These are phyloP conservation scores for Pichia gijzeniarum DNA, from an alignment of 805 yeast species.

Conservation along the genomic window DNA sequence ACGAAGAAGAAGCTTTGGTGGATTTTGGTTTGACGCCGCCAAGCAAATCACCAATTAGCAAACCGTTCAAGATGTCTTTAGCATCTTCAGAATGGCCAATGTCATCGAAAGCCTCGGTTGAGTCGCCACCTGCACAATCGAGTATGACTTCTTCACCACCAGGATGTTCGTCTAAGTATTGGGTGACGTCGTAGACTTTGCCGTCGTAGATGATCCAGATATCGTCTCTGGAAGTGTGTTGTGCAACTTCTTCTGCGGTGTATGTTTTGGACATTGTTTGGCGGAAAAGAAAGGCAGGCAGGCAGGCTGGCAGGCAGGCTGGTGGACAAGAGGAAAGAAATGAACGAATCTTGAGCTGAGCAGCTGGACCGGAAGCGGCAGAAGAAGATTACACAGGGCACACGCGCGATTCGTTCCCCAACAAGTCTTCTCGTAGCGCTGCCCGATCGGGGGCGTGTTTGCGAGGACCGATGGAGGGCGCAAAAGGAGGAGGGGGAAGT, in stretches of 20 bases:
- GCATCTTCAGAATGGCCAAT: slow-evolving; percentile 99
- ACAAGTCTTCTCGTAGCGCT: not conserved
- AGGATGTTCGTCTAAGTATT: slow-evolving; percentile 74
- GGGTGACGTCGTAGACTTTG: slow-evolving; percentile 69
- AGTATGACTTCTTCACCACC: slow-evolving; percentile 63
- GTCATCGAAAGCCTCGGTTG: slow-evolving; percentile 69
- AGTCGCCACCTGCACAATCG: slow-evolving; percentile 75
- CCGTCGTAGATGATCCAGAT: slow-evolving; percentile 82
- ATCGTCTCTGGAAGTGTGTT: slow-evolving; percentile 70
- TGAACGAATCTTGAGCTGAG: too few species aligned
- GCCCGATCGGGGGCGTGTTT: not conserved
- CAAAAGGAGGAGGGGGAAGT: too few species aligned
- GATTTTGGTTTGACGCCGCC: slow-evolving; percentile 37
- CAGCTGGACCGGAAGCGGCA: not conserved
- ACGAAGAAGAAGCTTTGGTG: slow-evolving; percentile 11
- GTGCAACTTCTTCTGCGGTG: slow-evolving; percentile 61
- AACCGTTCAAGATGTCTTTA: slow-evolving; percentile 58
- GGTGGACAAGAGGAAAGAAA: too few species aligned
- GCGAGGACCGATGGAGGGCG: not conserved
- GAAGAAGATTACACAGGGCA: not conserved
- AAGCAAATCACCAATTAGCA: slow-evolving; percentile 75
- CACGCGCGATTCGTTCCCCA: slow-evolving; percentile 1
- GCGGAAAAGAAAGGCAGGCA: slow-evolving; percentile 6
- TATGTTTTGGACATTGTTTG: slow-evolving; percentile 42
- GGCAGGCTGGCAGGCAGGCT: too few species aligned